Evolutionary conservation across 2,329 filamentous ascomycete genomes (phyloP).

Genomic region (Clonostachys solani): DNA sequence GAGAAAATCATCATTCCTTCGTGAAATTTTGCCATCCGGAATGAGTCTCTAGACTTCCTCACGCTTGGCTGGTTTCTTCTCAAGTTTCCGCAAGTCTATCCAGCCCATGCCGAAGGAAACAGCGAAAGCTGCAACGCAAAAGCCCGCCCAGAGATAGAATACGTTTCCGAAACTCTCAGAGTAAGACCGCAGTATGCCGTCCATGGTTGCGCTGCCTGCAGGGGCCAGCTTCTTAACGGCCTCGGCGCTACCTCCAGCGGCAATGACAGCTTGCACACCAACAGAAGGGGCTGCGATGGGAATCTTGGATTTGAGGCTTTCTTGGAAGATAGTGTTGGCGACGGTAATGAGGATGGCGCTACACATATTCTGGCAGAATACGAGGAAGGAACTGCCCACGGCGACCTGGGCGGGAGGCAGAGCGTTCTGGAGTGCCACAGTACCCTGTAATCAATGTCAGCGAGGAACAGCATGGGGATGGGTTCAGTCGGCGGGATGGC

Average conservation of each 20-base stretch:
- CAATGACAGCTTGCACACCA: constrained; percentile 3
- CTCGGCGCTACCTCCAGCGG: constrained; percentile 33
- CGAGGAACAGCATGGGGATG: too few relatives aligned
- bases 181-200: constrained; percentile 5
- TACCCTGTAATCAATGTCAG: background rate
- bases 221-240: constrained; percentile 30
- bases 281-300: constrained; percentile 1
- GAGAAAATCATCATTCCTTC: too few relatives aligned
- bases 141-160: constrained; percentile 6
- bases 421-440: constrained; percentile 7
- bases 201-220: constrained; percentile 19
- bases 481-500: too few relatives aligned
- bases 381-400: constrained; percentile 4
- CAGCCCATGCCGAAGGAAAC: constrained; percentile 10
- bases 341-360: constrained; percentile 34
- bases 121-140: constrained; percentile 1
- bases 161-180: constrained; percentile 3
- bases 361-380: constrained; percentile 35
- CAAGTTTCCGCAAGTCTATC: constrained; percentile 5
- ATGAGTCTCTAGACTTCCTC: too few relatives aligned
- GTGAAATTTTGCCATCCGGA: too few relatives aligned
- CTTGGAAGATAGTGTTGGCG: constrained; percentile 8
- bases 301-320: constrained; percentile 1
- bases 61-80: background rate
- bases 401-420: constrained; percentile 1